phyloP scores from a whole-genome alignment of 75 land plant species.

The Selaginella moellendorffii region DNA sequence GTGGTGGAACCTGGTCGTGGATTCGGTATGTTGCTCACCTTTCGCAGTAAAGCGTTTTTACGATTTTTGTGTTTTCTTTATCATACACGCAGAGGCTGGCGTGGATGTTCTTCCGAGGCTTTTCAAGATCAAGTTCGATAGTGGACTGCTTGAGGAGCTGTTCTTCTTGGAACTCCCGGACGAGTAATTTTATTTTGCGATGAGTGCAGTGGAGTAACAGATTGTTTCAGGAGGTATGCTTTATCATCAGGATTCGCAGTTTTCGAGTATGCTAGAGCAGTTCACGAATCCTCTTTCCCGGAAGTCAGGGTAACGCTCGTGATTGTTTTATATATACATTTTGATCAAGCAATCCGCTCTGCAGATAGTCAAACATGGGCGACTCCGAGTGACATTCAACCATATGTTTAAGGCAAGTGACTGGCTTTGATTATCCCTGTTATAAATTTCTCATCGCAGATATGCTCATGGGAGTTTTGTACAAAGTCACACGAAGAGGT shows the following conservation, averaged over 20 bases:
- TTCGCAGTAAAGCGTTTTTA: too few relatives aligned
- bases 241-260: conserved; percentile 26
- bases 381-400: conserved; percentile 30
- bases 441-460: conserved; percentile 13
- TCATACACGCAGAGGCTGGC: conserved; percentile 20
- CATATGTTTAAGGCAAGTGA: conserved; percentile 19
- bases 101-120: conserved; percentile 36
- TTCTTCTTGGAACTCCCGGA: conserved; percentile 28
- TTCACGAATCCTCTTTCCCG: conserved; percentile 31
- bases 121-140: conserved; percentile 36
- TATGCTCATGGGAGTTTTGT: conserved; percentile 32
- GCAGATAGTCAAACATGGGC: conserved; percentile 33
- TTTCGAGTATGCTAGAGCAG: conserved; percentile 30
- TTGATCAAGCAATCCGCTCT: neutral
- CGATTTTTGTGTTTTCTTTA: too few relatives aligned
- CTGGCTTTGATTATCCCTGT: neutral
- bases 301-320: conserved; percentile 20
- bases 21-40: conserved; percentile 26
- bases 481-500: conserved; percentile 32
- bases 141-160: conserved; percentile 31
- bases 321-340: neutral
- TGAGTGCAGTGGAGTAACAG: neutral
- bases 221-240: conserved; percentile 22
- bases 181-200: conserved; percentile 22
- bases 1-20: conserved; percentile 36